Evolutionary conservation across 768 basidiomycete species (phyloP).

Genomic region (Trametes elegans): DNA sequence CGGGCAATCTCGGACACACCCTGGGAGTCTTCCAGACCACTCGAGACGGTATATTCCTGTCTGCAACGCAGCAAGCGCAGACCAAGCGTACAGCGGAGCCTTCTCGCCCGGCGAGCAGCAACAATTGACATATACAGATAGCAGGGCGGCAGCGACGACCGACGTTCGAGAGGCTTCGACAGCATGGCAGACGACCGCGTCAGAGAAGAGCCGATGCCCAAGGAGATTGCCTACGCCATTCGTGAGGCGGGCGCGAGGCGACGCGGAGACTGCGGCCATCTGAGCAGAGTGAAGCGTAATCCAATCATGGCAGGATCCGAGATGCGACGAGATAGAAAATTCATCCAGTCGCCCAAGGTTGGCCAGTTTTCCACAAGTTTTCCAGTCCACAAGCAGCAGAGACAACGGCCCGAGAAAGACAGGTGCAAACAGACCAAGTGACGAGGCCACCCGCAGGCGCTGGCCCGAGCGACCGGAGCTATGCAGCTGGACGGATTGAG

Average conservation of each 20-base stretch:
- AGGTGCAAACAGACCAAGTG: background rate
- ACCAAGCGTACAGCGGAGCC: background rate
- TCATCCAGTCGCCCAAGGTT: background rate
- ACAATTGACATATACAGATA: background rate
- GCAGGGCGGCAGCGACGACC: background rate
- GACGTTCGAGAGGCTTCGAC: background rate
- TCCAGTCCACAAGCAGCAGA: background rate
- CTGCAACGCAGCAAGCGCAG: background rate
- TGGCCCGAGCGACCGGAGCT: conserved; percentile 19
- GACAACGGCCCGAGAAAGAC: conserved; percentile 8
- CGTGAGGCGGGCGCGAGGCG: background rate
- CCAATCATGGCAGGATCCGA: background rate
- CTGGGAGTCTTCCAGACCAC: conserved; percentile 15
- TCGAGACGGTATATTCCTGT: conserved; percentile 3
- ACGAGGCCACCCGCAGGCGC: background rate
- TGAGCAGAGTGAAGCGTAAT: background rate
- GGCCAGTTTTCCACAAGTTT: background rate
- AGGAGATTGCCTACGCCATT: background rate
- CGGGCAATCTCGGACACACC: conserved; percentile 9
- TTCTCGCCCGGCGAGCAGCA: conserved; percentile 4
- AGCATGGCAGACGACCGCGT: background rate
- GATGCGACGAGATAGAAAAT: conserved; percentile 6
- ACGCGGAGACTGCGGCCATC: background rate
- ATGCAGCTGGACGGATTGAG: conserved; percentile 26
- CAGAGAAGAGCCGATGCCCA: background rate